A percentile compares a stretch with the other conserved stretches of the same genome.
phyloP scores from a whole-genome alignment of 345 rosid species.

The Dovyalis caffra region DNA sequence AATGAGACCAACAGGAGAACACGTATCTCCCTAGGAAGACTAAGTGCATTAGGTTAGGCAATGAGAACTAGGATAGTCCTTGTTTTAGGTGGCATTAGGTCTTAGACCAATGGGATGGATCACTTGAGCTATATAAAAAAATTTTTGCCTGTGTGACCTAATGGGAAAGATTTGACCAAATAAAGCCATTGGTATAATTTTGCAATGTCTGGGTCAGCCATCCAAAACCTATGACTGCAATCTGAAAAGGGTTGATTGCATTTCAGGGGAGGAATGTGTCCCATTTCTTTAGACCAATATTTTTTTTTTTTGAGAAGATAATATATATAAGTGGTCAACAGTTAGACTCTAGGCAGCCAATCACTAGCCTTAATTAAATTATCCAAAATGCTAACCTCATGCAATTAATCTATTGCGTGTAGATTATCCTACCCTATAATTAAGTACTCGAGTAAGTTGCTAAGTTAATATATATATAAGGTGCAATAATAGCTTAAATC shows the following conservation, averaged over 20 bases:
- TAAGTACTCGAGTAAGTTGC: too few relatives aligned
- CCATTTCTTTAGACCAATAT: background rate
- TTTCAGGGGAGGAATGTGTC: background rate
- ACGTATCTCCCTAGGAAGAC: background rate
- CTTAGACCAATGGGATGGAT: too few relatives aligned
- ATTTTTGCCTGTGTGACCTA: background rate
- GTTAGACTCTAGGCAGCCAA: background rate
- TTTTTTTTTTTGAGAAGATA: background rate
- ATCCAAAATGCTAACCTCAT: background rate
- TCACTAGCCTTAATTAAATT: background rate
- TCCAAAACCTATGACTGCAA: background rate
- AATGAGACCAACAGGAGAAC: background rate
- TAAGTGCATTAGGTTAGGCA: too few relatives aligned
- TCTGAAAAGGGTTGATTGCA: background rate
- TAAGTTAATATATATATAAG: background rate
- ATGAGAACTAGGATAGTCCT: background rate
- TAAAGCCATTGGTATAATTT: background rate
- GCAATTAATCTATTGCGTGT: background rate
- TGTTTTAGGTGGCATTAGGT: background rate
- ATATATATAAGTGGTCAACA: background rate
- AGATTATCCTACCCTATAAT: background rate
- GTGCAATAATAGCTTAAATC: too few relatives aligned
- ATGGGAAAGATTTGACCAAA: background rate
- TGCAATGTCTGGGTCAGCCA: constrained; percentile 1
- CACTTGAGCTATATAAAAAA: background rate